Base-by-base conservation (phyloP, 306 rosid genomes). In the Gastrolobium bilobum region DNA sequence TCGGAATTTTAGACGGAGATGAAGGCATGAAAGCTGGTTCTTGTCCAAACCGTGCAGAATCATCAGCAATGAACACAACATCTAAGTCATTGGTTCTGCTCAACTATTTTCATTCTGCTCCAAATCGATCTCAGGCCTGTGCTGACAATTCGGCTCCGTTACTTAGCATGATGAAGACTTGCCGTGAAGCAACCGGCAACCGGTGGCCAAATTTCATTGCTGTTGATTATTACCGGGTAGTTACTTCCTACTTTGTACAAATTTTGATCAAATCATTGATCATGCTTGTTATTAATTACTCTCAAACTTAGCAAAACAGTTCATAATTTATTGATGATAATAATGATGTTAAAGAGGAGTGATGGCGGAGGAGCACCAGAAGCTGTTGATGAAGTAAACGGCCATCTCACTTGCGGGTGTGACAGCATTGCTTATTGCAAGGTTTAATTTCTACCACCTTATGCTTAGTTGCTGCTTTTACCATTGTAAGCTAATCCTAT, bases 291-390 rank as follows among this genome's bases (percentile, higher is more conserved):
- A 8, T 40, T 72, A 10, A 39, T 34, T 51, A 29, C 14, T 64
- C 61, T 63, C 38, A 10, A 10, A 64, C 77, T 29, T 54, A 14
- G 30, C 71, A 14, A 42, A 53, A 30, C 39, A 11, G 46, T 58
- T 75, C 40, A 20, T 74, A 30, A 63, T 54, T 14, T 31, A 40
- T 78, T 79, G 64, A 43, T 33, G 46, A 9, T 42, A 42, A 48
- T 65, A 46, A 66, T 81, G 68, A 34, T 84, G 73, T 71, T 88
- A 82, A 79, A 96, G 99, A 91, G 86, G 66, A 96, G 77, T 83
- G 99, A 96, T 64, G 99, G 99, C 1, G 96, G 98, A 54, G 99
- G 99, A 74, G 97, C 96, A 68, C 71, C 98, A n/a, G 90, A 93
- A 80, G 97, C 94, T 2, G 97, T 91, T 80, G 98, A 96, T 84